Base-by-base conservation (phyloP, 768 basidiomycete species). In the Lentinula sp. region DNA sequence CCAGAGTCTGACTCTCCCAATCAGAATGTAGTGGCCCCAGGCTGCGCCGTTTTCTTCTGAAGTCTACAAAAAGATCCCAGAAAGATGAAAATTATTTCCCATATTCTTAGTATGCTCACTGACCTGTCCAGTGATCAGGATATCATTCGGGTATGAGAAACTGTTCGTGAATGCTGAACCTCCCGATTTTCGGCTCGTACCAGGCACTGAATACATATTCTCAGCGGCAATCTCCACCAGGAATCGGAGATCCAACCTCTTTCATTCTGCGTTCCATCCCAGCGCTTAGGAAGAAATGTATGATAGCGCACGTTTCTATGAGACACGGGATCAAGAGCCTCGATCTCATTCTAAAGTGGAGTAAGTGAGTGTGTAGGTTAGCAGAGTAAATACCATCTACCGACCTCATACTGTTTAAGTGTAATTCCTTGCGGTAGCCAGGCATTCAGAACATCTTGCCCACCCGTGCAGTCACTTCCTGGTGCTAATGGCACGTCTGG, bases 81-180 rank as follows among this genome's bases (percentile, higher is more conserved):
- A 8, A 15, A 43, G 16, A 28, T n/a, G n/a, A n/a, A n/a, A n/a
- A 11, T 5, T 7, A 35, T 18, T 10, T n/a, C 28, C n/a, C 32
- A 48, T 28, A 23, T 37, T 57, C 37, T 11, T 18, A 16, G 39
- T 37, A 31, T n/a, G 21, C 39, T 31, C 50, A 66, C 76, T 23
- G 61, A 81, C 81, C 68, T 80, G 73, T 39, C 83, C 83, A 13
- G 80, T 80, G 57, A 84, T 71, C 62, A 85, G 69, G 35, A 84
- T 80, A 64, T 84, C 82, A 57, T 71, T 65, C 6, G 65, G 60
- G 54, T 79, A 71, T 67, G 46, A 52, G 28, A 64, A 61, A 15
- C 18, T 39, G 31, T 54, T 49, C 35, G 40, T 32, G 16, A 16
- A 43, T n/a, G n/a, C 28, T 39, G 5, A 5, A 39, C 13, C 37